phyloP scores from a whole-genome alignment of 257 asterid genomes.

The Penstemon davidsonii region DNA sequence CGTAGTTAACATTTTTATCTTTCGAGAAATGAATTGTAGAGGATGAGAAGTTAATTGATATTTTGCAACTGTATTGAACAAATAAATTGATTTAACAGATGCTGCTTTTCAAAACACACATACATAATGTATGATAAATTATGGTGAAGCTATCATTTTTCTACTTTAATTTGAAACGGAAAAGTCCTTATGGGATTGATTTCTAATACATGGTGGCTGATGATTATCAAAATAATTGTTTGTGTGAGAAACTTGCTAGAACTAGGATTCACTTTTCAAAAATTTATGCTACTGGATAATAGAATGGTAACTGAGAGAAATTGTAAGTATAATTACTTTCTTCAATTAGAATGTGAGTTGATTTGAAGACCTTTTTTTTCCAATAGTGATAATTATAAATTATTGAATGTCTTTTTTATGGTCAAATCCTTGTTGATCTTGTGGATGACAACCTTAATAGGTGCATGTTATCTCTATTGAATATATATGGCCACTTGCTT shows the following conservation, averaged over 20 bases:
- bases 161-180: background rate
- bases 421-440: background rate
- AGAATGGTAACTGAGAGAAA: background rate
- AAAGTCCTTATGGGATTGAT: too few relatives aligned
- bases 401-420: background rate
- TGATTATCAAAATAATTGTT: background rate
- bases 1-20: background rate
- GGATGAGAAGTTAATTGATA: background rate
- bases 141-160: background rate
- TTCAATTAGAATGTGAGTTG: background rate
- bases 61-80: background rate
- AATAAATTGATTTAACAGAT: conserved; percentile 2
- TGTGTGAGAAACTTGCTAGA: conserved; percentile 9
- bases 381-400: conserved; percentile 3
- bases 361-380: background rate
- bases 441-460: background rate
- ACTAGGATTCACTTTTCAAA: conserved; percentile 6
- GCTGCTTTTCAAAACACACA: background rate
- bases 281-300: conserved; percentile 7
- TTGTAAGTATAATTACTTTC: background rate
- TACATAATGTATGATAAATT: background rate
- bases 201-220: too few relatives aligned
- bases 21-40: conserved; percentile 4
- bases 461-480: background rate
- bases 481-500: background rate